These are phyloP conservation scores for Tuber melanosporum DNA, from an alignment of 495 filamentous ascomycete genomes.

Conservation along the genomic window DNA sequence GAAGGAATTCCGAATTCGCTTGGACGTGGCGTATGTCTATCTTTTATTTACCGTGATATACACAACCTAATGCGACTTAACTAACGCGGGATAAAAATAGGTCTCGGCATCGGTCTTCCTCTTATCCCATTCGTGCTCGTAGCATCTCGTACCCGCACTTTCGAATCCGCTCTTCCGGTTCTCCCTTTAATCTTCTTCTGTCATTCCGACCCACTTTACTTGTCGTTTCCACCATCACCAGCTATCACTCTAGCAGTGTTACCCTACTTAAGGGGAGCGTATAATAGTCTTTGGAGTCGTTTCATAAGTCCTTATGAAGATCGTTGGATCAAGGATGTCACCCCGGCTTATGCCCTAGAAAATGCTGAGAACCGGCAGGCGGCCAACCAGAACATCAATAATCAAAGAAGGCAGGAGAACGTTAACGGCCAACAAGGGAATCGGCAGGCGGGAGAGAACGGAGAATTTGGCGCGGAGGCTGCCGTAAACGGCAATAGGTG, in stretches of 20 bases:
- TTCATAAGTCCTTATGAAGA: slow-evolving; percentile 41
- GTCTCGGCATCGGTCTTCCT: slow-evolving; percentile 41
- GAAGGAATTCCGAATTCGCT: slow-evolving; percentile 37
- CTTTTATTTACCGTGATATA: not conserved
- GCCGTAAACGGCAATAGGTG: slow-evolving; percentile 27
- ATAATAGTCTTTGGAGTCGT: slow-evolving; percentile 35
- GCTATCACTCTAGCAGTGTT: slow-evolving; percentile 42
- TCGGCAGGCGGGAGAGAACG: slow-evolving; percentile 26
- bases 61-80: not conserved
- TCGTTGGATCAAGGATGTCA: slow-evolving; percentile 40
- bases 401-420: slow-evolving; percentile 30
- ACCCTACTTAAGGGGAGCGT: slow-evolving; percentile 38
- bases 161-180: slow-evolving; percentile 41
- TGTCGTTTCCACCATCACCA: slow-evolving; percentile 41
- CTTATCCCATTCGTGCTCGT: slow-evolving; percentile 42
- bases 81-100: slow-evolving; percentile 14
- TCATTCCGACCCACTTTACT: slow-evolving; percentile 41
- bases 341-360: slow-evolving; percentile 36
- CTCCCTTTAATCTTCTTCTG: slow-evolving; percentile 42
- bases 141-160: slow-evolving; percentile 40
- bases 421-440: slow-evolving; percentile 26
- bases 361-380: slow-evolving; percentile 22
- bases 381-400: slow-evolving; percentile 12
- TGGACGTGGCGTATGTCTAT: slow-evolving; percentile 41
- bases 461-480: slow-evolving; percentile 17